Evolutionary conservation across 2,329 filamentous ascomycete genomes (phyloP).

Genomic region (Teratosphaeria gauchensis): DNA sequence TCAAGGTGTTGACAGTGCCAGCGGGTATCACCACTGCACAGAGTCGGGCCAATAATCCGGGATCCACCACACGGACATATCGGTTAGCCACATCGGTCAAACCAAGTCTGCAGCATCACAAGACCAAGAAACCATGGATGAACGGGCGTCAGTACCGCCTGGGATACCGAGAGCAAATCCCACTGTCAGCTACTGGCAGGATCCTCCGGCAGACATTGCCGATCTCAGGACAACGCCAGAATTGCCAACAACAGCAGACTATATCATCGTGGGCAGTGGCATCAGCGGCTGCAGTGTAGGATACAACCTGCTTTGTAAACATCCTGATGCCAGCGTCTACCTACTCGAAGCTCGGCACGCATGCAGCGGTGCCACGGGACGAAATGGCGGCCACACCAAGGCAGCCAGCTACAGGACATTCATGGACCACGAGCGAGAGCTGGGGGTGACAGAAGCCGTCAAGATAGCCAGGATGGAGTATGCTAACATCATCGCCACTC

Average conservation of each 20-base stretch:
- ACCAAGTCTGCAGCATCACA: not conserved
- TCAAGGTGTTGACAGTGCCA: not conserved
- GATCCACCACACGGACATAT: not conserved
- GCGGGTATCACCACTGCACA: not conserved
- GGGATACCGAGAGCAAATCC: conserved; percentile 25
- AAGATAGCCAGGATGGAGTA: conserved; percentile 33
- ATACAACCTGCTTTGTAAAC: conserved; percentile 24
- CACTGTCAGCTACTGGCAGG: conserved; percentile 34
- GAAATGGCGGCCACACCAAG: conserved; percentile 42
- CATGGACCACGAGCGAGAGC: conserved; percentile 32
- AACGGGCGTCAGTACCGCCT: conserved; percentile 7
- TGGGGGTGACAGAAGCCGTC: conserved; percentile 42
- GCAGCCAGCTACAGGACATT: conserved; percentile 45
- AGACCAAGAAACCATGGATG: conserved; percentile 4
- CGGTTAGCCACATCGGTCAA: not conserved
- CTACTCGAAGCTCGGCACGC: conserved; percentile 32
- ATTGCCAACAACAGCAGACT: conserved; percentile 22
- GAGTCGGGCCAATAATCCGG: not conserved
- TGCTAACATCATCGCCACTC: conserved; percentile 43
- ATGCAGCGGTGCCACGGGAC: conserved; percentile 32
- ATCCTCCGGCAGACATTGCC: conserved; percentile 28
- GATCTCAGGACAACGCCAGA: conserved; percentile 19
- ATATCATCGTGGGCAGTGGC: conserved; percentile 30
- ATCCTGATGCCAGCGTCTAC: conserved; percentile 16
- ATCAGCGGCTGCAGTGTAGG: conserved; percentile 32